Evolutionary conservation across 140 eudicot genomes (phyloP), one percentile per base, ranked within the genome.

Genomic region (Senecio squalidus): DNA sequence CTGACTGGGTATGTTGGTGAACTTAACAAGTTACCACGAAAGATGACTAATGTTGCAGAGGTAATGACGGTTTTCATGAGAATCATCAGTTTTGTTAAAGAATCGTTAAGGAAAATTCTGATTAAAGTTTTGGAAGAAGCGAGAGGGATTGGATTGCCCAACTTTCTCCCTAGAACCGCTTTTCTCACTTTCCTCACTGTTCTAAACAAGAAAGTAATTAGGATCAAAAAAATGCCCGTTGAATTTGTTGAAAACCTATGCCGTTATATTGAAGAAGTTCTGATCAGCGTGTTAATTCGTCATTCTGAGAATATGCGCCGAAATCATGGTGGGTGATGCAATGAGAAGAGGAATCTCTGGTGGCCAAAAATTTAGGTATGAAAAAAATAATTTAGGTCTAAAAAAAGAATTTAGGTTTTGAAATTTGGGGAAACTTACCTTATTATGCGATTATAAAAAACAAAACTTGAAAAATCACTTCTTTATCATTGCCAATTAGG

Each of bases 221-320:
- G 31, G 0, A 34, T 81, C 6, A 66, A 83, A 1, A 2, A 14
- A 0, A 55, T 54, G 21, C 85, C 85, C 0, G 67, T 51, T 8
- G 81, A 72, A 5, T 78, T 81, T 18, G 71, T 77, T 0, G 70
- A 33, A 4, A 63, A 68, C 2, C 20, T 67, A 6, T 85, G 89
- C 89, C 28, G 5, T 4, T 84, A 81, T 34, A 46, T 84, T 0
- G 89, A 70, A 9, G 55, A 33, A 0, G 77, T 81, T 3, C 26
- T 85, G n/a, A 36, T 61, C 4, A 28, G 7, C 1, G 83, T 85
- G 0, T 34, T 85, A 38, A 52, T 45, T 28, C n/a, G 44, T 17
- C 84, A 81, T 56, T 78, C 66, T 1, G 83, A 76, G 4, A 76
- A 77, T 84, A 62, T 62, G 88, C 82, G 0, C 79, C 77, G 1